phyloP scores from a whole-genome alignment of 2,329 filamentous ascomycete genomes.

The Xylariaceae sp. region DNA sequence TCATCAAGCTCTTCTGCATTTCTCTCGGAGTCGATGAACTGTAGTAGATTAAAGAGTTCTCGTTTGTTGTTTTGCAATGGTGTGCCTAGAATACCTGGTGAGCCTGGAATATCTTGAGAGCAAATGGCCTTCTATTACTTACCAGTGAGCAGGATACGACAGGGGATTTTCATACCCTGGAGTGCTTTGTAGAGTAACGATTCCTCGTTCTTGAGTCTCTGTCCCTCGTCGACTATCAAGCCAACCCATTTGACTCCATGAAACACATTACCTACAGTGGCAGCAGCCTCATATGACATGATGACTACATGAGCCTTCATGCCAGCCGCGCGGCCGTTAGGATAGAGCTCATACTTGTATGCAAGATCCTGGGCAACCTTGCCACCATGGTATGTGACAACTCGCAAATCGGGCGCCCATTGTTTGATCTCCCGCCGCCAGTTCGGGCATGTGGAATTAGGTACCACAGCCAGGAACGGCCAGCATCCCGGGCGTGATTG shows the following conservation, averaged over 20 bases:
- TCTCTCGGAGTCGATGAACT: constrained; percentile 73
- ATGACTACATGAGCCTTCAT: constrained; percentile 88
- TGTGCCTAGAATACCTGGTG: constrained; percentile 46
- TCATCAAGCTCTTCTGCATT: constrained; percentile 70
- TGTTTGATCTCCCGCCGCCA: constrained; percentile 95
- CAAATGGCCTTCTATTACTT: constrained; percentile 14
- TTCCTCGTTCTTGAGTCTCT: constrained; percentile 89
- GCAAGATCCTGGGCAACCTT: constrained; percentile 68
- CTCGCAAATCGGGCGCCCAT: constrained; percentile 80
- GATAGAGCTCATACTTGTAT: constrained; percentile 81
- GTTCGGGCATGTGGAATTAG: constrained; percentile 93
- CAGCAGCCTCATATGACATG: constrained; percentile 87
- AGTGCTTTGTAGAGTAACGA: constrained; percentile 75
- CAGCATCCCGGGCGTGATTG: constrained; percentile 67
- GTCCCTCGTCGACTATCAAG: constrained; percentile 89
- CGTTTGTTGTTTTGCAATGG: constrained; percentile 93
- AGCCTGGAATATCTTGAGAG: constrained; percentile 8
- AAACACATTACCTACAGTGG: constrained; percentile 68
- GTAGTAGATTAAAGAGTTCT: constrained; percentile 92
- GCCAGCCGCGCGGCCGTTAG: constrained; percentile 55
- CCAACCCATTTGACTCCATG: constrained; percentile 74
- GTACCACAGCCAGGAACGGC: constrained; percentile 89
- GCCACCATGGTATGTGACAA: constrained; percentile 89
- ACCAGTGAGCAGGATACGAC: constrained; percentile 78
- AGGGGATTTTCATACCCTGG: constrained; percentile 67